Percentiles rank a stretch among this genome's conserved stretches.
phyloP scores from a whole-genome alignment of 345 rosid species.

The Eucalyptus microcorys region DNA sequence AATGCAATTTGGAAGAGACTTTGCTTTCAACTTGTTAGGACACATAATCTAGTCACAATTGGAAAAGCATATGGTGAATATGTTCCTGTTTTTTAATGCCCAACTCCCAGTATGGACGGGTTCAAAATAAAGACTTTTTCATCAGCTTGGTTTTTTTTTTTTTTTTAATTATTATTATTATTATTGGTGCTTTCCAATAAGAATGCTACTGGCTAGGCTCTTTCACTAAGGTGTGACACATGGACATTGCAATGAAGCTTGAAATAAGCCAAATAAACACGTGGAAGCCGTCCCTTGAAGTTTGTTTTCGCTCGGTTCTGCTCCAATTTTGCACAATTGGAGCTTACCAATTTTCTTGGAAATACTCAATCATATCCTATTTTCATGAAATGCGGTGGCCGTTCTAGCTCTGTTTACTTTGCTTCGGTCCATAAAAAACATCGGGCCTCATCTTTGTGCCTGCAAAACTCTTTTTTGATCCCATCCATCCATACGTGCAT shows the following conservation, averaged over 20 bases:
- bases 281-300: not conserved
- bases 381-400: not conserved
- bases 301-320: not conserved
- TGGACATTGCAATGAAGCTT: not conserved
- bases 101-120: too few species aligned
- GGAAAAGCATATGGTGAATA: too few species aligned
- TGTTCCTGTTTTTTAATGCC: too few species aligned
- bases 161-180: too few species aligned
- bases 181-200: not conserved
- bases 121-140: too few species aligned
- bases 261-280: not conserved
- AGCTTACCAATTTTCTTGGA: not conserved
- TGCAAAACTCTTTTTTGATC: not conserved
- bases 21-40: too few species aligned
- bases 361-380: not conserved
- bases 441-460: not conserved
- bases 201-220: not conserved
- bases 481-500: not conserved
- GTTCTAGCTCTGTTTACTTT: not conserved
- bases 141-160: too few species aligned
- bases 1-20: too few species aligned
- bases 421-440: not conserved
- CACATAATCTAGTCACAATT: accelerated
- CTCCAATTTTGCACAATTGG: not conserved
- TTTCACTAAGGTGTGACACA: not conserved